Evolutionary conservation across 257 asterid species (phyloP).

Genomic region (Plantago major): DNA sequence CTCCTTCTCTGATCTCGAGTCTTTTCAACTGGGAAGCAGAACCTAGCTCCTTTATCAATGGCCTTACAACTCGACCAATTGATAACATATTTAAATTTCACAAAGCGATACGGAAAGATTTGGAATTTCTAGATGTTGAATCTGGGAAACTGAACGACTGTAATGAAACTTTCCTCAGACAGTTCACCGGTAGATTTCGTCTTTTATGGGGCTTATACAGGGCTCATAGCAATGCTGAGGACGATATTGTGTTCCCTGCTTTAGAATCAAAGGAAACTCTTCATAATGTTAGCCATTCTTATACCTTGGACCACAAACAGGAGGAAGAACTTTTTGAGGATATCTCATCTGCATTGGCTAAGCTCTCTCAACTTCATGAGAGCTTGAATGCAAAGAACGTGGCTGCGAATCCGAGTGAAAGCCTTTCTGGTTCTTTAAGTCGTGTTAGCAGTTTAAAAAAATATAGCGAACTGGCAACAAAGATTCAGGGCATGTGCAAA

Average conservation of each 20-base stretch:
- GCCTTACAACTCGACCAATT: slow-evolving; percentile 64
- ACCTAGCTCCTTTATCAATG: slow-evolving; percentile 37
- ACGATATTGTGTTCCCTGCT: slow-evolving; percentile 97
- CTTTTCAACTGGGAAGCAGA: slow-evolving; percentile 95
- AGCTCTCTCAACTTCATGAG: slow-evolving; percentile 66
- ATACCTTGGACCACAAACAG: slow-evolving; percentile 93
- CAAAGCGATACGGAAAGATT: slow-evolving; percentile 93
- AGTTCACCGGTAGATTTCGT: slow-evolving; percentile 88
- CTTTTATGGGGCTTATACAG: slow-evolving; percentile 87
- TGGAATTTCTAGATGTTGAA: slow-evolving; percentile 81
- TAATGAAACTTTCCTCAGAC: slow-evolving; percentile 69
- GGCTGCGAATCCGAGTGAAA: slow-evolving; percentile 31
- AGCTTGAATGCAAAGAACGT: slow-evolving; percentile 39
- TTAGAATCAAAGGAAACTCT: slow-evolving; percentile 90
- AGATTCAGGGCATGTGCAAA: slow-evolving; percentile 94
- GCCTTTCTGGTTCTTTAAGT: slow-evolving; percentile 27
- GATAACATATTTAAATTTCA: slow-evolving; percentile 92
- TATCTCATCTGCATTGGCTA: slow-evolving; percentile 72
- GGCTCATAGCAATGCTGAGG: slow-evolving; percentile 99
- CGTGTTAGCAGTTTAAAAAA: slow-evolving; percentile 38
- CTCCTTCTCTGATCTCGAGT: slow-evolving; percentile 87
- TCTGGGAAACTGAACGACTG: slow-evolving; percentile 81
- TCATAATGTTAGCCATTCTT: slow-evolving; percentile 94
- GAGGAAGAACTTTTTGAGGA: slow-evolving; percentile 90
- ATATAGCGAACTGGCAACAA: slow-evolving; percentile 80